Evolutionary conservation across 2,329 filamentous ascomycete genomes (phyloP).

Genomic region (Decorospora gaudefroyi): DNA sequence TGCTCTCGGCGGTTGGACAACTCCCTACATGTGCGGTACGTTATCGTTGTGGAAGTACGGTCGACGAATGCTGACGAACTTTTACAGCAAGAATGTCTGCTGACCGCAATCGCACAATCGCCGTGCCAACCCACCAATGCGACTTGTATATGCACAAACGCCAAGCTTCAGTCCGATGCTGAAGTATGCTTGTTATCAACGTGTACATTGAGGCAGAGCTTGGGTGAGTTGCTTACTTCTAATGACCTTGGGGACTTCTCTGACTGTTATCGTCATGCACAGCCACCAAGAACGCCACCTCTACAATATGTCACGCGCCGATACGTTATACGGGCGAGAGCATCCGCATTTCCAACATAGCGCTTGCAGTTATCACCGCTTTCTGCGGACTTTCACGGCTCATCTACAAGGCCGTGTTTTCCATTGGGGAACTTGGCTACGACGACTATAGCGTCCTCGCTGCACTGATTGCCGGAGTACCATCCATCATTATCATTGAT

Average conservation of each 20-base stretch:
- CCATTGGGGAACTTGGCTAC: conserved; percentile 42
- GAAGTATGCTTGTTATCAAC: conserved; percentile 18
- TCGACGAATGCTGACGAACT: conserved; percentile 1
- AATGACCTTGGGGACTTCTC: background rate
- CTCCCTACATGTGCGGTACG: conserved; percentile 30
- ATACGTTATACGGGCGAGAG: conserved; percentile 42
- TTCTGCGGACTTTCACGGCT: conserved; percentile 45
- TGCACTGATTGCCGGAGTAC: conserved; percentile 28
- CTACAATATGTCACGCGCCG: conserved; percentile 47
- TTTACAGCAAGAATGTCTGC: conserved; percentile 23
- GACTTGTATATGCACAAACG: conserved; percentile 24
- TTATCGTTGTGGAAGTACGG: background rate
- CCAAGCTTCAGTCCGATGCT: conserved; percentile 16
- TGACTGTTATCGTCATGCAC: conserved; percentile 6
- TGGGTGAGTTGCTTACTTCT: conserved; percentile 14
- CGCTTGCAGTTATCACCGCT: conserved; percentile 43
- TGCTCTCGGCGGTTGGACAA: conserved; percentile 15
- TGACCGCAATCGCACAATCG: conserved; percentile 15
- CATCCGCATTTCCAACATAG: conserved; percentile 43
- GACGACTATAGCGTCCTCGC: conserved; percentile 47
- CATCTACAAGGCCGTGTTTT: conserved; percentile 46
- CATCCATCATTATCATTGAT: conserved; percentile 35
- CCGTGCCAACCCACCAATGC: conserved; percentile 15
- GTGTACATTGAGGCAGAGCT: conserved; percentile 23
- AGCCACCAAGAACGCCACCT: conserved; percentile 52